These are phyloP conservation scores for Scheffersomyces lignicola DNA, from an alignment of 1,139 yeast genomes.

Conservation along the genomic window DNA sequence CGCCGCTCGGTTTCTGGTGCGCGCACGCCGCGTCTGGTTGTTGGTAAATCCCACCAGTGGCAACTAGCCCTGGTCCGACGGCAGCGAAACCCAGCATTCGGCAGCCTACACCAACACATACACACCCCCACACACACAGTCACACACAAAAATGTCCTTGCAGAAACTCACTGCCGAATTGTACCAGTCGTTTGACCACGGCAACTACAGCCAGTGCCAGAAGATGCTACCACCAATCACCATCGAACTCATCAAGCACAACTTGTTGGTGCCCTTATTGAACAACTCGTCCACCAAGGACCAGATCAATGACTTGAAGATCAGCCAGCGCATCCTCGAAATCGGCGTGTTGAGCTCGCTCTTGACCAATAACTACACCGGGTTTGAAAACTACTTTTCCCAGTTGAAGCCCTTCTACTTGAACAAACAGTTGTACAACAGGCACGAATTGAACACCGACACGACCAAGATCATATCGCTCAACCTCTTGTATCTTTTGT, in stretches of 20 bases:
- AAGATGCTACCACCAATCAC: conserved; percentile 69
- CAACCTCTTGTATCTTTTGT: conserved; percentile 70
- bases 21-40: too few species aligned
- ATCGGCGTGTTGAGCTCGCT: conserved; percentile 82
- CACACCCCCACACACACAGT: too few species aligned
- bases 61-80: too few species aligned
- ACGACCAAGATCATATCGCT: conserved; percentile 78
- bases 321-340: conserved; percentile 81
- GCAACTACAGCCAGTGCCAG: conserved; percentile 62
- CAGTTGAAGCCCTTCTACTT: conserved; percentile 78
- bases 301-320: conserved; percentile 65
- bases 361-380: conserved; percentile 58
- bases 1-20: too few species aligned
- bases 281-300: conserved; percentile 37
- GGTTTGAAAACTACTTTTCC: conserved; percentile 70
- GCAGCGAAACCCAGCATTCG: too few species aligned
- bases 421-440: conserved; percentile 46
- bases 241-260: conserved; percentile 73
- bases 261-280: conserved; percentile 70
- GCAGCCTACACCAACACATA: too few species aligned
- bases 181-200: conserved; percentile 59
- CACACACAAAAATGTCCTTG: too few species aligned
- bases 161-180: conserved; percentile 65
- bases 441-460: conserved; percentile 45
- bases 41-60: too few species aligned